phyloP scores from a whole-genome alignment of 2,329 filamentous ascomycete genomes.

The Cephalotrichum gorgonifer region DNA sequence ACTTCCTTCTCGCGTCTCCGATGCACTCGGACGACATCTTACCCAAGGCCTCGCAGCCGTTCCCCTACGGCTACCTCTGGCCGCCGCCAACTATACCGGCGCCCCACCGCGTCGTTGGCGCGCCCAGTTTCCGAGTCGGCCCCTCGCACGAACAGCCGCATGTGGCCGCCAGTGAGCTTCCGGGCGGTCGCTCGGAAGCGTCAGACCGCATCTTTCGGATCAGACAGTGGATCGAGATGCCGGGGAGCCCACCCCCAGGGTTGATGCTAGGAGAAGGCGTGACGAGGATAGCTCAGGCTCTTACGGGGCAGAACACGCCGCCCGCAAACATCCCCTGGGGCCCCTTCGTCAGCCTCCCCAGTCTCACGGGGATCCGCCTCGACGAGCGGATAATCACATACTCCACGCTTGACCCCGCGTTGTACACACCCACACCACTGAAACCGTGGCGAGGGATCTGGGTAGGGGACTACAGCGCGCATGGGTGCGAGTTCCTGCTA shows the following conservation, averaged over 20 bases:
- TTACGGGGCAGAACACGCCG: background rate
- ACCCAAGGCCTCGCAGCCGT: slow-evolving; percentile 17
- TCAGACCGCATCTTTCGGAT: slow-evolving; percentile 65
- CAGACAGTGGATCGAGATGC: slow-evolving; percentile 65
- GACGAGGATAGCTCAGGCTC: slow-evolving; percentile 8
- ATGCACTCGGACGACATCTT: slow-evolving; percentile 23
- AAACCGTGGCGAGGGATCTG: slow-evolving; percentile 88
- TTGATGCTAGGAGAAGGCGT: slow-evolving; percentile 17
- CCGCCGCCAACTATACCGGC: slow-evolving; percentile 64
- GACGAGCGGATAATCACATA: slow-evolving; percentile 52
- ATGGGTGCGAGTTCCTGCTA: slow-evolving; percentile 82
- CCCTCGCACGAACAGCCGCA: slow-evolving; percentile 5
- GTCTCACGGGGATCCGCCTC: slow-evolving; percentile 27
- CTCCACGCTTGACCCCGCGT: slow-evolving; percentile 57
- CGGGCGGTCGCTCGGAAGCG: slow-evolving; percentile 44
- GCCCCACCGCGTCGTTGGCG: slow-evolving; percentile 35
- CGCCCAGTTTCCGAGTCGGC: slow-evolving; percentile 14
- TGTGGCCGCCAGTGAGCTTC: slow-evolving; percentile 21
- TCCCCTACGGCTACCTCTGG: slow-evolving; percentile 54
- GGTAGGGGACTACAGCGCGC: slow-evolving; percentile 80
- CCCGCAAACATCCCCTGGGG: background rate
- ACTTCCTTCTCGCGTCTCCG: slow-evolving; percentile 56
- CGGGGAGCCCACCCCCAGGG: slow-evolving; percentile 17
- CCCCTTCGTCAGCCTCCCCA: background rate
- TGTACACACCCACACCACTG: slow-evolving; percentile 71